Evolutionary conservation across 768 basidiomycete genomes (phyloP), one percentile per base, ranked within the genome.

Genomic region (Multifurca ochricompacta): DNA sequence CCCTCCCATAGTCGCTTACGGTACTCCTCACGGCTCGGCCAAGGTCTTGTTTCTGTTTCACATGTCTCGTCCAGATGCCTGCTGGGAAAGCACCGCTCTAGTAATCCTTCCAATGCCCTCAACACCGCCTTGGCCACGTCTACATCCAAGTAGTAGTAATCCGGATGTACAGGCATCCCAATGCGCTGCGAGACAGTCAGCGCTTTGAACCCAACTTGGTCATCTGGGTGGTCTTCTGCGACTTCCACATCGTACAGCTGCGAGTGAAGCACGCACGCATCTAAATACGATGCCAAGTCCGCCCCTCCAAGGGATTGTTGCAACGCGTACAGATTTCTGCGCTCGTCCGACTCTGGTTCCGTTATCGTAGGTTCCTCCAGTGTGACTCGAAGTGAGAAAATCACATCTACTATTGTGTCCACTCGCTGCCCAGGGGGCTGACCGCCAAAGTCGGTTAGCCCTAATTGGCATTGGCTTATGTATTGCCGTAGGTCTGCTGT

Each of bases 121-220:
- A 39, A 44, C 31, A 27, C 51, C 19, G 56, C 39, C 13, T 6
- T 34, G n/a, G 43, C 48, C 21, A 60, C 27, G 21, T 53, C 42
- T 21, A 21, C 25, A 23, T 60, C 59, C 31, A 52, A 48, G n/a
- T 36, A 40, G 48, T 60, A 59, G 48, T 60, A 45, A 44, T 59
- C 59, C 14, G 59, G 25, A 18, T 32, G 47, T 25, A 59, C 47
- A 18, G 51, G 57, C 27, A 60, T 39, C n/a, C n/a, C 30, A 11
- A 32, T 25, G 28, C 47, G 59, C 18, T 51, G 44, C 13, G 40
- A 37, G 21, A 16, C 14, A 18, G 34, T 25, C 23, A 65, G 34
- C 19, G 35, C 46, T 19, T 48, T 53, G 62, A 78, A 73, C 5
- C 82, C 85, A 34, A 76, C 59, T 64, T 83, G 83, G 60, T 83